Base-by-base conservation (phyloP, 345 rosid genomes). In the Populus alba region DNA sequence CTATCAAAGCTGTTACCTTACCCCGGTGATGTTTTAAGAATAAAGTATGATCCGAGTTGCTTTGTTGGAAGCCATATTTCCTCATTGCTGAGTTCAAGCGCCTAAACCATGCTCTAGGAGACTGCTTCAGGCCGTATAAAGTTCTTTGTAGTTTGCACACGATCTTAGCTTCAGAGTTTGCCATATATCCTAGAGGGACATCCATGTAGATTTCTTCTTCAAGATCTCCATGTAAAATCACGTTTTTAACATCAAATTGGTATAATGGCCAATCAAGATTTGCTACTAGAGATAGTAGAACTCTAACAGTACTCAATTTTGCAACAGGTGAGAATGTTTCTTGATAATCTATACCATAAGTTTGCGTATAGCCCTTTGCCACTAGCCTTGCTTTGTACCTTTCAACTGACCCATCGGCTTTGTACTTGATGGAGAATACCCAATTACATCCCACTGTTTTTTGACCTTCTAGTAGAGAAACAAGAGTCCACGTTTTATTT, bases 131-230 rank as follows among this genome's bases (percentile, higher is more conserved):
- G 3, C 63, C 57, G 38, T 67, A 77, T 8, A 67, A 22, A 12
- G 38, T 66, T 31, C 45, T 31, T 47, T 75, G 43, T 27, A 66
- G 10, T 20, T 66, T 75, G 63, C 78, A 75, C 18, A 45, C 35
- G 0, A 66, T 39, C 18, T 31, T 6, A 3, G 12, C 11, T 25
- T 75, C 18, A 11, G 33, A 43, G 2, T 70, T 38, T 41, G 47
- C 12, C 6, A 55, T 47, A 38, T 41, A 75, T 1, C 78, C 43
- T 38, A 39, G 59, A 37, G 77, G 77, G 8, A 27, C 59, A 29
- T 75, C 78, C 31, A 74, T 61, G 31, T 33, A 55, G 11, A 59
- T 23, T 20, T 18, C 33, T 13, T 61, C 17, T 9, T 35, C 20
- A 37, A 31, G 43, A 55, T 74, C 77, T 20, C 27, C 25, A 67